A percentile compares a stretch with the other conserved stretches of the same genome.
Conservation (phyloP, 2,329 filamentous ascomycete genomes). For the Talaromyces pinophilus region DNA sequence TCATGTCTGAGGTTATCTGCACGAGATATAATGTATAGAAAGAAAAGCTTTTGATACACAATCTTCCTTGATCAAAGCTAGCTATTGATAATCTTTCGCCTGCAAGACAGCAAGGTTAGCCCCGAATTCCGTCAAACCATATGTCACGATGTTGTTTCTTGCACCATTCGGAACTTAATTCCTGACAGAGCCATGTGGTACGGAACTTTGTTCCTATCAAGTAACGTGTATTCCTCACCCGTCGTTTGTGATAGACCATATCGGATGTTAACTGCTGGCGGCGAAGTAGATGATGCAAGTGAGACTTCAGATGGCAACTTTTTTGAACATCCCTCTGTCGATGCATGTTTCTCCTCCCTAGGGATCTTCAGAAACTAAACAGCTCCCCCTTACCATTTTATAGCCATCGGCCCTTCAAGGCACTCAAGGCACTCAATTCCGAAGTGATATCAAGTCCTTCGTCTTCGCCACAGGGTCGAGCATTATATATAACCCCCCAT, state of each 20-base stretch:
- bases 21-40: constrained; percentile 1
- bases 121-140: background rate
- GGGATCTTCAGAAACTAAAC: background rate
- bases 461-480: background rate
- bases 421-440: constrained; percentile 3
- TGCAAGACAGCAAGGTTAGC: background rate
- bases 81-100: background rate
- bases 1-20: background rate
- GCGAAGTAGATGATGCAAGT: constrained; percentile 12
- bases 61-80: background rate
- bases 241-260: background rate
- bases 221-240: background rate
- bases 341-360: background rate
- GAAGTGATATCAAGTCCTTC: background rate
- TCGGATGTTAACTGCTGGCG: background rate
- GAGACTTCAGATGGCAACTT: background rate
- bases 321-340: background rate
- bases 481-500: constrained; percentile 6
- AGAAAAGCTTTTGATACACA: background rate
- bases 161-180: constrained; percentile 3
- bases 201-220: constrained; percentile 18
- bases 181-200: background rate
- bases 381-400: background rate
- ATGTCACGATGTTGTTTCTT: background rate
- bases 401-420: background rate